Percentiles rank a stretch among this genome's conserved stretches.
These are phyloP conservation scores for Phytopythium vexans DNA, from an alignment of 352 stramenopile species.

Conservation along the genomic window DNA sequence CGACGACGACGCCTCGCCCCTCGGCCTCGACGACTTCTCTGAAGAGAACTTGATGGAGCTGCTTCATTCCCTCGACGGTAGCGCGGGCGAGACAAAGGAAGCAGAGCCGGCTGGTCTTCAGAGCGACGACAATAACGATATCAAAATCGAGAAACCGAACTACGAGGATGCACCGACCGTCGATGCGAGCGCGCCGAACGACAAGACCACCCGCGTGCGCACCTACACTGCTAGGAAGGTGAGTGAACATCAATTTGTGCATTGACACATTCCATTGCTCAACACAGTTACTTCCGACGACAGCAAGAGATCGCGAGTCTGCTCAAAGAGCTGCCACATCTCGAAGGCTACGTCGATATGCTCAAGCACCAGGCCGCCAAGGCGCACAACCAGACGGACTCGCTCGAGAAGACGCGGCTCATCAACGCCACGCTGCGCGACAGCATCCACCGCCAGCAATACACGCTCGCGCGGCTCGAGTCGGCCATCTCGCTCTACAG, in stretches of 20 bases:
- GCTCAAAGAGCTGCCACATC: slow-evolving; percentile 15
- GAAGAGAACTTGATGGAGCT: slow-evolving; percentile 4
- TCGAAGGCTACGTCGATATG: slow-evolving; percentile 28
- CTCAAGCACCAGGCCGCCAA: slow-evolving; percentile 30
- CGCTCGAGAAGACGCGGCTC: slow-evolving; percentile 26
- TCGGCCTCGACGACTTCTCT: slow-evolving; percentile 1
- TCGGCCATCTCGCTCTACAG: slow-evolving; percentile 23
- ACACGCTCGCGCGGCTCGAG: slow-evolving; percentile 16
- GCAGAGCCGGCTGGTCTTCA: not conserved
- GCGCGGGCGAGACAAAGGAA: not conserved
- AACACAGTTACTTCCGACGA: not conserved
- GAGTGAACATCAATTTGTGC: not conserved
- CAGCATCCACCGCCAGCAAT: slow-evolving; percentile 18
- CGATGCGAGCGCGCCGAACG: not conserved
- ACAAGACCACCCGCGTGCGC: slow-evolving; percentile 7
- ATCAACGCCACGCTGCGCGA: slow-evolving; percentile 23
- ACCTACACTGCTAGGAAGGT: slow-evolving; percentile 33
- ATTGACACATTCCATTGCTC: not conserved
- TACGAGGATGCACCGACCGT: not conserved
- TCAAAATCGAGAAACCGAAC: too few species aligned
- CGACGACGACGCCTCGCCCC: not conserved
- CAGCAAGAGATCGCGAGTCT: slow-evolving; percentile 18
- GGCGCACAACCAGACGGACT: slow-evolving; percentile 27
- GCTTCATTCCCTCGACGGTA: not conserved
- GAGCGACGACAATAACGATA: not conserved